These are phyloP conservation scores for Mesotaenium endlicherianum DNA, from an alignment of 139 green algal genomes.

Conservation along the genomic window DNA sequence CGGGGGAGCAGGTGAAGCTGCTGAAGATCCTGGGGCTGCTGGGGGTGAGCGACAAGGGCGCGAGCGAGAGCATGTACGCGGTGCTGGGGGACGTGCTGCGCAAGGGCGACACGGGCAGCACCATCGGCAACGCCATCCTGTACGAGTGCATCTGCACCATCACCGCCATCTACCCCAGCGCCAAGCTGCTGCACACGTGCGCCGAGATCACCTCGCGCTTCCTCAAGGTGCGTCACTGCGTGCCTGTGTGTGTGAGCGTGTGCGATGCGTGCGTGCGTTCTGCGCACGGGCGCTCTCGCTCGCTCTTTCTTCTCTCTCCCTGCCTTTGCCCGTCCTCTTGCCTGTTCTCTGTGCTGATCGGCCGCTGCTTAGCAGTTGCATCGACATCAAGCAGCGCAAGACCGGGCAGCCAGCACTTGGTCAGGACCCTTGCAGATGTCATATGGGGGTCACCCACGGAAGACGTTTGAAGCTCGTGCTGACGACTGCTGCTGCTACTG, in stretches of 20 bases:
- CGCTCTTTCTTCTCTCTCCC: not conserved
- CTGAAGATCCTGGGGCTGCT: conserved; percentile 84
- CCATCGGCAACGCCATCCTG: conserved; percentile 77
- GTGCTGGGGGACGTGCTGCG: conserved; percentile 69
- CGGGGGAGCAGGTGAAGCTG: conserved; percentile 79
- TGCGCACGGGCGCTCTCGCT: not conserved
- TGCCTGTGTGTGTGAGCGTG: not conserved
- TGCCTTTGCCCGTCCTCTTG: not conserved
- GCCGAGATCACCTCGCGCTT: conserved; percentile 76
- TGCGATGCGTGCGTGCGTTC: too few relatives aligned
- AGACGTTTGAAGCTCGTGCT: too few relatives aligned
- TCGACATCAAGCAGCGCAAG: too few relatives aligned
- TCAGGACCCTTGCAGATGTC: too few relatives aligned
- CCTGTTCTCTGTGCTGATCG: not conserved
- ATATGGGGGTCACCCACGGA: too few relatives aligned
- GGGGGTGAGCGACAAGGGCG: conserved; percentile 71
- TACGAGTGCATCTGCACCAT: conserved; percentile 87
- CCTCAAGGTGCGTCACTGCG: conserved; percentile 58
- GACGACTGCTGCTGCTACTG: too few relatives aligned
- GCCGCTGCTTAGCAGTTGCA: too few relatives aligned
- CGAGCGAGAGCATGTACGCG: conserved; percentile 82
- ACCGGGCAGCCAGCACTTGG: too few relatives aligned
- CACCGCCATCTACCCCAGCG: conserved; percentile 84
- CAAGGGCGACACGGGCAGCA: conserved; percentile 30
- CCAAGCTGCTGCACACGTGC: conserved; percentile 72